These are phyloP conservation scores for Cladophialophora chaetospira DNA, from an alignment of 2,329 filamentous ascomycete genomes.

Conservation along the genomic window DNA sequence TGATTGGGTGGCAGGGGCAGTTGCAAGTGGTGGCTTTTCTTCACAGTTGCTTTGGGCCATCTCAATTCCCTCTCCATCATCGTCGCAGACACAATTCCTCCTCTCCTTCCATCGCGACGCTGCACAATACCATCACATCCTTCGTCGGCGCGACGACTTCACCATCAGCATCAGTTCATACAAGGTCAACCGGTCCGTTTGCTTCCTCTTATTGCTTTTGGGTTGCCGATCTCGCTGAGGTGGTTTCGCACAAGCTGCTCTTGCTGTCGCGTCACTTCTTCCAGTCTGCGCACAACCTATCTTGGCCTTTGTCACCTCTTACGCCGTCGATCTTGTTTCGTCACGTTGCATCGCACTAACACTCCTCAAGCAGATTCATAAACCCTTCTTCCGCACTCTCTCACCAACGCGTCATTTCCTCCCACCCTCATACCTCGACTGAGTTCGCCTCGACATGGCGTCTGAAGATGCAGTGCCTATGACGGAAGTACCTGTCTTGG, in stretches of 20 bases:
- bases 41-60: constrained; percentile 8
- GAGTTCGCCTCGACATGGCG: constrained; percentile 16
- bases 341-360: constrained; percentile 12
- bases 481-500: constrained; percentile 30
- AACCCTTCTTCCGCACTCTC: constrained; percentile 3
- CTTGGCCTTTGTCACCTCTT: neutral
- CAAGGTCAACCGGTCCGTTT: constrained; percentile 18
- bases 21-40: constrained; percentile 17
- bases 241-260: constrained; percentile 5
- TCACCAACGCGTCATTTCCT: constrained; percentile 19
- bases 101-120: constrained; percentile 16
- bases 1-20: constrained; percentile 4
- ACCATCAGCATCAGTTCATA: constrained; percentile 8
- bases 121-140: constrained; percentile 14
- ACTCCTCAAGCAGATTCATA: constrained; percentile 8
- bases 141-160: constrained; percentile 17
- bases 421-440: constrained; percentile 4
- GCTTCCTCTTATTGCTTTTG: constrained; percentile 5
- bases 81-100: constrained; percentile 22
- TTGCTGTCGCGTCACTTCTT: constrained; percentile 20
- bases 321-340: neutral
- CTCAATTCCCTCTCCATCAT: constrained; percentile 23
- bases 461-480: constrained; percentile 19
- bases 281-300: constrained; percentile 10
- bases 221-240: constrained; percentile 4